Percentiles rank a stretch among this genome's conserved stretches.
Conservation (phyloP, 179 eudicot genomes). For the Spinacia oleracea region DNA sequence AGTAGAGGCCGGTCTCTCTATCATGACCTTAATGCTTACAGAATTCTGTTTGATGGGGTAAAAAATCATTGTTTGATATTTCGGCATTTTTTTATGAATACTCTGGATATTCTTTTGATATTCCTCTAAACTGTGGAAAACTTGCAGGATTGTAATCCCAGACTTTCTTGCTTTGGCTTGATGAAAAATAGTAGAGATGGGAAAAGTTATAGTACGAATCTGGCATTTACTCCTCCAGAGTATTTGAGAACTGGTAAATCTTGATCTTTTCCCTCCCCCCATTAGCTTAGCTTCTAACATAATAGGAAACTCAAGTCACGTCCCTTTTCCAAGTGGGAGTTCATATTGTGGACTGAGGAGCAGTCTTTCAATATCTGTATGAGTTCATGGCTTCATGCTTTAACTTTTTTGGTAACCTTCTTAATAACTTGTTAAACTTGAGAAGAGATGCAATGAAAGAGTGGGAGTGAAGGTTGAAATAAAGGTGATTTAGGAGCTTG, state of each 20-base stretch:
- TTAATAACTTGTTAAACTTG: neutral
- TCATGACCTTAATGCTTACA: slow-evolving; percentile 92
- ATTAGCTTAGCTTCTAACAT: neutral
- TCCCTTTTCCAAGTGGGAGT: neutral
- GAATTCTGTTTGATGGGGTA: slow-evolving; percentile 86
- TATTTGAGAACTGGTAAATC: slow-evolving; percentile 78
- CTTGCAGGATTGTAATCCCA: slow-evolving; percentile 76
- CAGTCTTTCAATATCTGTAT: neutral
- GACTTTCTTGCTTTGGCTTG: slow-evolving; percentile 89
- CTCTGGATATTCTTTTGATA: neutral
- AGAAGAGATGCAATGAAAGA: neutral
- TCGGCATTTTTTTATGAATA: neutral
- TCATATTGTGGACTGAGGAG: neutral
- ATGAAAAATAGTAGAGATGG: slow-evolving; percentile 98
- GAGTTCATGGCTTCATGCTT: neutral
- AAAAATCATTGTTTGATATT: slow-evolving; percentile 5
- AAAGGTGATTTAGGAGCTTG: neutral
- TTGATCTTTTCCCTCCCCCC: neutral
- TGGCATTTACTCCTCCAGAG: slow-evolving; percentile 94
- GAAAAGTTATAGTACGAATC: slow-evolving; percentile 85
- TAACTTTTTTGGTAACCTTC: neutral
- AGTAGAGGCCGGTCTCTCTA: slow-evolving; percentile 81
- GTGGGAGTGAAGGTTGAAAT: neutral
- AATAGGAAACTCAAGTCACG: neutral
- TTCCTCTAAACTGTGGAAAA: slow-evolving; percentile 16